Conservation (phyloP, 257 asterid genomes). For the Gentiana macrophylla region DNA sequence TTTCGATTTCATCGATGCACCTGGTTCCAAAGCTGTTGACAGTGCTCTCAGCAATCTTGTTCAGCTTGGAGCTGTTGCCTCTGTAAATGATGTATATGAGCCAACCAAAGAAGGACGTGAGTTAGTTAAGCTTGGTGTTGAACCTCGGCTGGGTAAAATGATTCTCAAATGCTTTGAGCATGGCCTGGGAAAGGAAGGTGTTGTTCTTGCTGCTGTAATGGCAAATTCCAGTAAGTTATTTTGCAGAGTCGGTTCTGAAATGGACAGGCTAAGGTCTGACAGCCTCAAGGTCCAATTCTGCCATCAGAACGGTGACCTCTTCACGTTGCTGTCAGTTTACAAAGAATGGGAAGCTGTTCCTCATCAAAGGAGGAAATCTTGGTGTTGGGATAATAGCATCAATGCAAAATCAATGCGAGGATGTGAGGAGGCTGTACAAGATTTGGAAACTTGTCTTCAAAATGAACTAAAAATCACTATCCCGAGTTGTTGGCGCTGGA, state of each 20-base stretch:
- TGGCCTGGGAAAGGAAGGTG: slow-evolving; percentile 71
- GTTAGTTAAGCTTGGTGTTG: slow-evolving; percentile 81
- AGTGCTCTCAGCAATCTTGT: slow-evolving; percentile 67
- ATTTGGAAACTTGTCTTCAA: slow-evolving; percentile 63
- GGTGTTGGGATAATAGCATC: slow-evolving; percentile 97
- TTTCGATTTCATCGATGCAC: slow-evolving; percentile 86
- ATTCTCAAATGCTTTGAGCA: slow-evolving; percentile 47
- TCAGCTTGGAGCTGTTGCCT: slow-evolving; percentile 60
- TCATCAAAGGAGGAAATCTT: slow-evolving; percentile 35
- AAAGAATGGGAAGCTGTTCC: slow-evolving; percentile 72
- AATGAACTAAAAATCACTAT: slow-evolving; percentile 52
- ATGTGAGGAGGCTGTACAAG: slow-evolving; percentile 69
- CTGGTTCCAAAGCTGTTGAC: slow-evolving; percentile 54
- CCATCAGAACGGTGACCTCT: slow-evolving; percentile 81
- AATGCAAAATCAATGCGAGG: slow-evolving; percentile 90
- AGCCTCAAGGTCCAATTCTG: slow-evolving; percentile 82
- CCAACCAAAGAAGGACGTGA: slow-evolving; percentile 54
- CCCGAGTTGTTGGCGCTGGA: slow-evolving; percentile 81
- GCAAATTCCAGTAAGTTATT: slow-evolving; percentile 81
- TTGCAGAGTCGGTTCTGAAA: slow-evolving; percentile 75
- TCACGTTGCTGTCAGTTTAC: slow-evolving; percentile 86
- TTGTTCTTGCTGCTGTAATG: slow-evolving; percentile 93
- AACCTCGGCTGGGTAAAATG: slow-evolving; percentile 89
- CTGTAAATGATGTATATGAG: slow-evolving; percentile 25
- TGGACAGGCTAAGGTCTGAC: slow-evolving; percentile 65